Percentiles rank a stretch among this genome's conserved stretches.
Conservation (phyloP, 495 filamentous ascomycete species). For the Tuber borchii region DNA sequence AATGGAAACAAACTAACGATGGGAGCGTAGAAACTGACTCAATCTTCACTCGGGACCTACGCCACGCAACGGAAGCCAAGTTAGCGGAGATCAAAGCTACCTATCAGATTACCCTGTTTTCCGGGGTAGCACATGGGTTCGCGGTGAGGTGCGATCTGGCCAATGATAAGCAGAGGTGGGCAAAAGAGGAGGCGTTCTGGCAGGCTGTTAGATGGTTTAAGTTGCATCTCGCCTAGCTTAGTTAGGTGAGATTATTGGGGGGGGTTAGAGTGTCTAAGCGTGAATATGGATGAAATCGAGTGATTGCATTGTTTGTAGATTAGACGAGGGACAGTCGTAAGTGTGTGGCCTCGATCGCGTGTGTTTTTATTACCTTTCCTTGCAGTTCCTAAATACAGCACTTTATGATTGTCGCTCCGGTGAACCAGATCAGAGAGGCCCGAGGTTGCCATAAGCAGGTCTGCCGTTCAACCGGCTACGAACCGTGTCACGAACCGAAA, state of each 20-base stretch:
- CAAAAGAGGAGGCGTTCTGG: constrained; percentile 78
- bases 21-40: constrained; percentile 57
- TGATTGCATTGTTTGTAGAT: not conserved
- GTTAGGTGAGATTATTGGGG: not conserved
- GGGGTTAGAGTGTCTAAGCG: not conserved
- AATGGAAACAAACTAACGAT: not conserved
- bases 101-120: constrained; percentile 78
- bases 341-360: not conserved
- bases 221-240: not conserved
- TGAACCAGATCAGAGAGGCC: not conserved
- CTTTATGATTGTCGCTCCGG: not conserved
- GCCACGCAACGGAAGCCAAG: constrained; percentile 57
- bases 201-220: constrained; percentile 75
- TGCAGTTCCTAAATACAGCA: not conserved
- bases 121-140: constrained; percentile 72
- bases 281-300: not conserved
- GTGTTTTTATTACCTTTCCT: not conserved
- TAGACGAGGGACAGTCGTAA: not conserved
- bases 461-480: not conserved
- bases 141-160: constrained; percentile 61
- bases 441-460: not conserved
- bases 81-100: constrained; percentile 56
- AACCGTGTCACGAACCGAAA: too few relatives aligned
- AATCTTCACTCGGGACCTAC: constrained; percentile 71
- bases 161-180: constrained; percentile 59